Evolutionary conservation across 768 basidiomycete genomes (phyloP).

Genomic region (Termitomyces bulborhizus): DNA sequence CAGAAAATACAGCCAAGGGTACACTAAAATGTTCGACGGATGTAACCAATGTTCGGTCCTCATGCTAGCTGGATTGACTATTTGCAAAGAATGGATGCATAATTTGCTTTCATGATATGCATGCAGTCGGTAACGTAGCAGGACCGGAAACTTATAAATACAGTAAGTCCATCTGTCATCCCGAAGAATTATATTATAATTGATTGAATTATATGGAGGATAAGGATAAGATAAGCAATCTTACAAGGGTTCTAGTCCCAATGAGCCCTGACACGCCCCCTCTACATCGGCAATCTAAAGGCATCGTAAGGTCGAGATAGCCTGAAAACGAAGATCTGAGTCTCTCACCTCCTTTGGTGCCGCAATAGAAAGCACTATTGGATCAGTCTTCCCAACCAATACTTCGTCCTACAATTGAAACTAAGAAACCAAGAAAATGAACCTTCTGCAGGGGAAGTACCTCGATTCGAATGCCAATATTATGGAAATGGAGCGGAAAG

Average conservation of each 20-base stretch:
- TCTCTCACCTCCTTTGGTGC: constrained; percentile 76
- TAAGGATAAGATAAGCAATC: too few species aligned
- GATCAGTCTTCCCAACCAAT: constrained; percentile 54
- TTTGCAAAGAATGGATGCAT: too few species aligned
- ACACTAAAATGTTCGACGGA: too few species aligned
- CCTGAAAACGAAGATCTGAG: not conserved
- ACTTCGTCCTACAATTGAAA: constrained; percentile 55
- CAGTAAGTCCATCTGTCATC: too few species aligned
- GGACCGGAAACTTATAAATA: too few species aligned
- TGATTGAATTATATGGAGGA: too few species aligned
- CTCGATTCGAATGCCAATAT: constrained; percentile 90
- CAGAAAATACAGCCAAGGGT: too few species aligned
- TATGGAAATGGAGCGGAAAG: constrained; percentile 87
- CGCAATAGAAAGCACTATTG: constrained; percentile 56
- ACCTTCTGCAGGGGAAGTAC: constrained; percentile 24
- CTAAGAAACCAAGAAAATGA: not conserved
- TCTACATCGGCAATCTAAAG: constrained; percentile 66
- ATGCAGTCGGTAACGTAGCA: too few species aligned
- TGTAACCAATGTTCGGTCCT: too few species aligned
- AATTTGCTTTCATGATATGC: too few species aligned
- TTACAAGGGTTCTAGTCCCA: constrained; percentile 51
- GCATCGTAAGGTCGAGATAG: not conserved
- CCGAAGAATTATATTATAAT: too few species aligned
- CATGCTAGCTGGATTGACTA: too few species aligned
- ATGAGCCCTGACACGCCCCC: constrained; percentile 67